Percentiles rank a stretch among this genome's conserved stretches.
These are phyloP conservation scores for Pyrus betulifolia DNA, from an alignment of 306 rosid genomes.

Conservation along the genomic window DNA sequence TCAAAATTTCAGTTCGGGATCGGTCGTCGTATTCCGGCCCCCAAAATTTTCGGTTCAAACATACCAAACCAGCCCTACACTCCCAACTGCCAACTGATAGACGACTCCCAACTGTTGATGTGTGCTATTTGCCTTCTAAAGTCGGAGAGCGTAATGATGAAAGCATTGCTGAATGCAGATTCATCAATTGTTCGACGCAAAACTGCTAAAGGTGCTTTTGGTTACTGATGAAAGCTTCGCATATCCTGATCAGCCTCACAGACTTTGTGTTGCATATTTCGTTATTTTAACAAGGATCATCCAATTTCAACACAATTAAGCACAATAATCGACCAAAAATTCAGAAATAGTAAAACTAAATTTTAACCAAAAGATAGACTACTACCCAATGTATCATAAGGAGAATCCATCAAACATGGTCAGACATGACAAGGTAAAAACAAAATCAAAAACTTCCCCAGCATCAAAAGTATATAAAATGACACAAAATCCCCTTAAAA, in stretches of 20 bases:
- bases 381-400: conserved; percentile 15
- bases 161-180: neutral
- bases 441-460: conserved; percentile 11
- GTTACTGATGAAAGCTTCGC: neutral
- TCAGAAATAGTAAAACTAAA: neutral
- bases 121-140: too few relatives aligned
- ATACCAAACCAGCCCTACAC: too few relatives aligned
- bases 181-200: neutral
- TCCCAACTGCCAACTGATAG: too few relatives aligned
- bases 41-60: too few relatives aligned
- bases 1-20: too few relatives aligned
- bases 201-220: neutral
- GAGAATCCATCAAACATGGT: conserved; percentile 11
- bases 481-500: conserved; percentile 28
- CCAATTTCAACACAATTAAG: neutral
- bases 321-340: neutral
- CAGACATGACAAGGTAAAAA: neutral
- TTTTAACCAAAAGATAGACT: neutral
- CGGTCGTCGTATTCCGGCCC: fast-evolving
- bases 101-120: too few relatives aligned
- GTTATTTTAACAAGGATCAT: neutral
- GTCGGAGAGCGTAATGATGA: neutral
- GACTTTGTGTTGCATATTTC: too few relatives aligned
- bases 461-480: conserved; percentile 29
- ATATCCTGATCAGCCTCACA: too few relatives aligned